Conservation (phyloP, 2,329 filamentous ascomycete genomes). For the Scedosporium aurantiacum region DNA sequence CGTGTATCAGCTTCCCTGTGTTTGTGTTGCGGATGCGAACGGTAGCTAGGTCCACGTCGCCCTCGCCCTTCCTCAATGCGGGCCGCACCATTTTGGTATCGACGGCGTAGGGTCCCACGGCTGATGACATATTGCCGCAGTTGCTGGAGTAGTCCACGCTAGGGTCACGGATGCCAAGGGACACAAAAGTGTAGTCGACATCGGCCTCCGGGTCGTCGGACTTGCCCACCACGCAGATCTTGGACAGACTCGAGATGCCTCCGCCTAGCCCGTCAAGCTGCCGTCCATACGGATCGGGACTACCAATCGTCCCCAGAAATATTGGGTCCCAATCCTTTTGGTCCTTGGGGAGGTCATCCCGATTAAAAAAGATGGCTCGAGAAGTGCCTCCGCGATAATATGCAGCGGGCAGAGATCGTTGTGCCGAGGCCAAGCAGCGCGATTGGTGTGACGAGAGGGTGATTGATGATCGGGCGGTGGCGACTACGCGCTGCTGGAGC, state of each 20-base stretch:
- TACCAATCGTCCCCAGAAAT: constrained; percentile 50
- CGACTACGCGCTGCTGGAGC: no score
- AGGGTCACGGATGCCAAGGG: constrained; percentile 51
- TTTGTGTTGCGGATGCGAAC: constrained; percentile 62
- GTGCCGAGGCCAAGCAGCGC: not conserved
- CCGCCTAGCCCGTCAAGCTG: constrained; percentile 65
- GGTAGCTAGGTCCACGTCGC: constrained; percentile 22
- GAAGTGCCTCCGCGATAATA: constrained; percentile 53
- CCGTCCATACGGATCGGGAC: constrained; percentile 53
- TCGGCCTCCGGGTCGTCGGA: constrained; percentile 36
- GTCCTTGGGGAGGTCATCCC: constrained; percentile 23
- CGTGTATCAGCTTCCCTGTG: constrained; percentile 51
- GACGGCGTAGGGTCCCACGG: constrained; percentile 55
- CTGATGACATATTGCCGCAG: constrained; percentile 63
- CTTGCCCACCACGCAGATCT: constrained; percentile 55
- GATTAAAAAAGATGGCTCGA: constrained; percentile 45
- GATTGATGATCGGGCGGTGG: not conserved
- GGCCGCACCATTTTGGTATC: constrained; percentile 36
- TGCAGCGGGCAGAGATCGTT: constrained; percentile 4
- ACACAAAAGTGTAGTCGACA: constrained; percentile 62
- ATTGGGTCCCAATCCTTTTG: constrained; percentile 30
- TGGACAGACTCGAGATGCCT: constrained; percentile 57
- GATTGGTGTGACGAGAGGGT: not conserved
- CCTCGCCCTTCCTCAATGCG: not conserved
- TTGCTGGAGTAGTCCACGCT: constrained; percentile 57